Base-by-base conservation (phyloP, 768 basidiomycete species). In the Boletus pseudopeckii region DNA sequence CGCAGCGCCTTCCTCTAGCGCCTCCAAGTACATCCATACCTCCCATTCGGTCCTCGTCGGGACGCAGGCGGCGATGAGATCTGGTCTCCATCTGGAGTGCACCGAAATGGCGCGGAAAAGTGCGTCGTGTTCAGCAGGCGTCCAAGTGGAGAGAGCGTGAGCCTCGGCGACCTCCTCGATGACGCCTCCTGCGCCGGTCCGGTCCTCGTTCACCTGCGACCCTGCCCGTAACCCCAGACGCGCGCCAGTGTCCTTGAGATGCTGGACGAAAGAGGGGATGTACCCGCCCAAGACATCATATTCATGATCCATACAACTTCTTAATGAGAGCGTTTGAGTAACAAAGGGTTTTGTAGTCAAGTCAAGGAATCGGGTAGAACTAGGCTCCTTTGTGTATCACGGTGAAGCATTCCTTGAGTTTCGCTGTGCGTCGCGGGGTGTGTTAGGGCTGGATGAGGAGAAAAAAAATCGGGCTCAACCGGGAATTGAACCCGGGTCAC, bases 81-180 rank as follows among this genome's bases (percentile, higher is more conserved):
- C 92, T 1, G 90, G 87, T 20, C 89, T 73, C 40, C 87, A 75
- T 24, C 87, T 79, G 18, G 90, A 92, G 68, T 88, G 73, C 2
- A 83, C 66, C 26, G 78, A 70, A 20, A 93, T 68, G 0, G 80
- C 85, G 66, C 81, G 85, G 67, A 92, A 93, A 71, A 93, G 90
- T 0, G 64, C 58, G 26, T 82, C 75, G 56, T 88, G 86, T 63
- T 94, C 92, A n/a, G 71, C 58, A 1, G 76, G 65, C 4, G 85
- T 82, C 91, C 91, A 93, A 53, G 71, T 5, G 7, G 63, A 36
- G 36, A 9, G 18, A 0, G 47, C 9, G 6, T 20, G 30, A n/a
- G 42, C 22, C 28, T 49, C 52, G 30, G 18, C 10, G 17, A 0
- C 15, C 4, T 30, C 50, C 11, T 41, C 39, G n/a, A 10, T 45